These are phyloP conservation scores for Paecilomyces sp. DNA, from an alignment of 2,329 filamentous ascomycete species.

Conservation along the genomic window DNA sequence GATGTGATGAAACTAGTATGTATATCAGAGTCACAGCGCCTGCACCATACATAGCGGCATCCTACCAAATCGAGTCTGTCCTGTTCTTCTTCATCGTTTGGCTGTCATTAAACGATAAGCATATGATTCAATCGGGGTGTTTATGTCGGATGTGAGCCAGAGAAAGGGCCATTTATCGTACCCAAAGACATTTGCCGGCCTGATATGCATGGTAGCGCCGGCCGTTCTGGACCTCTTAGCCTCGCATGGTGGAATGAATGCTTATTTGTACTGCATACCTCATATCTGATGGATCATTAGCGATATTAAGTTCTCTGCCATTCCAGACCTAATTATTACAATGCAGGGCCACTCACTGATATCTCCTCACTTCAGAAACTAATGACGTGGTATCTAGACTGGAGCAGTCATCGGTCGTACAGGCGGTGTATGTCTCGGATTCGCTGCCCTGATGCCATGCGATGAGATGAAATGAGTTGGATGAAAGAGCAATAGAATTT, in stretches of 20 bases:
- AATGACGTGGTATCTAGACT: neutral
- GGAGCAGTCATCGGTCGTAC: neutral
- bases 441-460: neutral
- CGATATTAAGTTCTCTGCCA: neutral
- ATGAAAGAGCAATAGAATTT: neutral
- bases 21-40: neutral
- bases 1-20: slow-evolving; percentile 1
- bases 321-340: neutral
- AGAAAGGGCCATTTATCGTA: neutral
- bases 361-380: neutral
- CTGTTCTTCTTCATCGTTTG: slow-evolving; percentile 8
- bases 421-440: neutral
- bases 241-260: neutral
- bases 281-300: neutral
- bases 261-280: neutral
- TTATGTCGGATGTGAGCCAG: neutral
- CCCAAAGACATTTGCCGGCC: slow-evolving; percentile 10
- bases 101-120: neutral
- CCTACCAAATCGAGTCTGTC: slow-evolving; percentile 6
- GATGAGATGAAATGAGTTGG: neutral
- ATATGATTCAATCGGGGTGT: neutral
- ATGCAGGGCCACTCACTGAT: neutral
- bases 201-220: slow-evolving; percentile 15
- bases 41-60: slow-evolving; percentile 2
- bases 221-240: slow-evolving; percentile 8